These are phyloP conservation scores for Trichoderma semiorbis DNA, from an alignment of 2,329 filamentous ascomycete species.

Conservation along the genomic window DNA sequence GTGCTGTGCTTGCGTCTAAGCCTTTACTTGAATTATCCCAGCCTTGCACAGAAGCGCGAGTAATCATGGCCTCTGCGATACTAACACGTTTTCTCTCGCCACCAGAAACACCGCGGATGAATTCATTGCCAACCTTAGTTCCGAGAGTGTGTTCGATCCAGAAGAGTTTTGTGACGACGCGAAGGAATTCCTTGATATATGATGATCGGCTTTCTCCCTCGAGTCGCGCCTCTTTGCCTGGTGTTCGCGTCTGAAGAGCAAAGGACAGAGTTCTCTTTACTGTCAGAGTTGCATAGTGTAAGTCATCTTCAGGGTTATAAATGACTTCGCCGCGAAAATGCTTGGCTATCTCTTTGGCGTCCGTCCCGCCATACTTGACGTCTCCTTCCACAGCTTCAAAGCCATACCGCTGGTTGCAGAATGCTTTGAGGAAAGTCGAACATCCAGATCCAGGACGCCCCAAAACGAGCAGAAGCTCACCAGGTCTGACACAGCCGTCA, in stretches of 20 bases:
- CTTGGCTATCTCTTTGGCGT: constrained; percentile 44
- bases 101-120: constrained; percentile 60
- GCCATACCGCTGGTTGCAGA: constrained; percentile 65
- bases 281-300: constrained; percentile 67
- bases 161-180: constrained; percentile 66
- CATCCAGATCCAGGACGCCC: constrained; percentile 67
- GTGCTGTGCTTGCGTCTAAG: constrained; percentile 67
- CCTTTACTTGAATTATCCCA: constrained; percentile 75
- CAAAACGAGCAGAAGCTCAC: constrained; percentile 66
- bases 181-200: constrained; percentile 50
- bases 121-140: constrained; percentile 68
- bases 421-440: constrained; percentile 66
- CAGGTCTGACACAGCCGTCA: constrained; percentile 66
- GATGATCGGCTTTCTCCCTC: constrained; percentile 58
- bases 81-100: constrained; percentile 71
- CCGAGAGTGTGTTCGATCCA: constrained; percentile 66
- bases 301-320: constrained; percentile 65
- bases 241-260: constrained; percentile 62
- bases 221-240: constrained; percentile 45
- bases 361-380: constrained; percentile 57
- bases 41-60: constrained; percentile 60
- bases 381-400: constrained; percentile 64
- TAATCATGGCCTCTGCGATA: constrained; percentile 65
- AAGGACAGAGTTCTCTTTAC: constrained; percentile 66
- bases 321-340: constrained; percentile 61